These are phyloP conservation scores for Pichia terricola DNA, from an alignment of 1,139 yeast genomes.

Conservation along the genomic window DNA sequence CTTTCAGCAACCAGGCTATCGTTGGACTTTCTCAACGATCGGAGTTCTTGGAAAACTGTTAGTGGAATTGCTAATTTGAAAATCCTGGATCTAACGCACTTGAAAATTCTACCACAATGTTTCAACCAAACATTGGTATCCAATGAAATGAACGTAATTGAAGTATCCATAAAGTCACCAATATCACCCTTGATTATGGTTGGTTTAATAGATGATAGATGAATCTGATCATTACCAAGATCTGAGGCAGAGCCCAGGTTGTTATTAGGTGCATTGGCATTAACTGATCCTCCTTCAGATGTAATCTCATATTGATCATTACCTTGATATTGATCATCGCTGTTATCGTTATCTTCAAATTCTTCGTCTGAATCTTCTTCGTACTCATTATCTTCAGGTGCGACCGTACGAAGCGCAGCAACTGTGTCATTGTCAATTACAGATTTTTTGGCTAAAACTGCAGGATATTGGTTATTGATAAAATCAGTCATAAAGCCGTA, in stretches of 20 bases:
- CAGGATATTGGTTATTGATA: constrained; percentile 19
- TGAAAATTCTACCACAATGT: constrained; percentile 68
- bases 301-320: constrained; percentile 6
- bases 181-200: constrained; percentile 20
- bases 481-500: constrained; percentile 54
- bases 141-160: constrained; percentile 50
- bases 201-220: constrained; percentile 2
- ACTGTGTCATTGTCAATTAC: background rate
- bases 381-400: constrained; percentile 7
- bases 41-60: constrained; percentile 68
- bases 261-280: constrained; percentile 6
- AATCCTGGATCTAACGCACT: constrained; percentile 53
- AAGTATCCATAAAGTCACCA: constrained; percentile 39
- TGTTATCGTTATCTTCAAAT: constrained; percentile 10
- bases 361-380: constrained; percentile 15
- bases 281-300: constrained; percentile 10
- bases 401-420: background rate
- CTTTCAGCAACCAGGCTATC: constrained; percentile 74
- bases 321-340: constrained; percentile 2
- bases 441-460: constrained; percentile 6
- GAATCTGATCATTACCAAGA: constrained; percentile 3
- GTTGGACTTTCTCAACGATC: constrained; percentile 63
- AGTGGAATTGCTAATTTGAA: constrained; percentile 56
- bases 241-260: constrained; percentile 3
- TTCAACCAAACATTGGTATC: constrained; percentile 79